Evolutionary conservation across 2,329 filamentous ascomycete species (phyloP).

Genomic region (Aspergillus felis): DNA sequence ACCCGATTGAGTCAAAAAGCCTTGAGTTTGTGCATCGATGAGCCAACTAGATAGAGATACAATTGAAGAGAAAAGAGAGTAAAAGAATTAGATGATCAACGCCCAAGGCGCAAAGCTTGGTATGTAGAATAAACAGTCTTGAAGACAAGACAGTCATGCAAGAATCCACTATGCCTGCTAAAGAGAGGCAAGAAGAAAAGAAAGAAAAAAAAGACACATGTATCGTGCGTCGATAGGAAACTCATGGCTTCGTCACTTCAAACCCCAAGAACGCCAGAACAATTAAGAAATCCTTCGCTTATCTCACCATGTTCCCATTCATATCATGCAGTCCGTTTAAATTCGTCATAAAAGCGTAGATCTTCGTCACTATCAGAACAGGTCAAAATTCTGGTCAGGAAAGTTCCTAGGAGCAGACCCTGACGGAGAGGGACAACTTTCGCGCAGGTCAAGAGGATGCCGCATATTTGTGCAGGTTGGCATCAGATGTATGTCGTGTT

Average conservation of each 20-base stretch:
- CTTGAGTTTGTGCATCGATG: neutral
- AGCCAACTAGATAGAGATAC: neutral
- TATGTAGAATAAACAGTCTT: conserved; percentile 12
- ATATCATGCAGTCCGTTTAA: neutral
- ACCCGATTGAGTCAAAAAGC: neutral
- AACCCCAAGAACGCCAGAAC: neutral
- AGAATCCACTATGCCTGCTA: neutral
- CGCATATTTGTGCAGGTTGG: neutral
- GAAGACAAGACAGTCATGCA: neutral
- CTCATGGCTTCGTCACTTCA: conserved; percentile 1
- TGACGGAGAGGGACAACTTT: neutral
- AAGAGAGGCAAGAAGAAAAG: conserved; percentile 7
- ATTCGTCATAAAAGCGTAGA: neutral
- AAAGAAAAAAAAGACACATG: neutral
- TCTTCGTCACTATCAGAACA: neutral
- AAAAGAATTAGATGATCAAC: conserved; percentile 1
- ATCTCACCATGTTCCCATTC: conserved; percentile 1
- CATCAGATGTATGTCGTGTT: neutral
- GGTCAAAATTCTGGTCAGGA: neutral
- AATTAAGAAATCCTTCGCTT: neutral
- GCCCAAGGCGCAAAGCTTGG: conserved; percentile 16
- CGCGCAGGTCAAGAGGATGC: neutral
- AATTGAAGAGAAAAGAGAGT: neutral
- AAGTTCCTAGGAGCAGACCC: neutral
- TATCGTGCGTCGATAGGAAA: neutral